phyloP scores from a whole-genome alignment of 179 eudicot species.

The Nepenthes alata region DNA sequence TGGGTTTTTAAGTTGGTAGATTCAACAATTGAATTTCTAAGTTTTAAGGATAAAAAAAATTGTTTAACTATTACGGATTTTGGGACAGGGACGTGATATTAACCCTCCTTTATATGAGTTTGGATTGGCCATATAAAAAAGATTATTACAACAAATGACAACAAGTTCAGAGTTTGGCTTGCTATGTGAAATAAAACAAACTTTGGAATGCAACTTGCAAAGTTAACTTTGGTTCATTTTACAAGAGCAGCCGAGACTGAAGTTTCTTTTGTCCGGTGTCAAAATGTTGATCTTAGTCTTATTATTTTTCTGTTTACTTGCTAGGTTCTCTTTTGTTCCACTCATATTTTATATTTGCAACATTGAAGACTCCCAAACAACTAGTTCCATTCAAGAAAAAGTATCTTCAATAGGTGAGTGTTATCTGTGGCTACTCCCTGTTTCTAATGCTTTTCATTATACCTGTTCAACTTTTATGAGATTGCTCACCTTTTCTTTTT shows the following conservation, averaged over 20 bases:
- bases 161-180: too few species aligned
- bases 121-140: too few species aligned
- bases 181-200: too few species aligned
- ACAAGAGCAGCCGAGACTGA: not conserved
- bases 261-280: not conserved
- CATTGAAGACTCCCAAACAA: constrained; percentile 32
- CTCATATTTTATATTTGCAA: constrained; percentile 39
- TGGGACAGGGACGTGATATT: too few species aligned
- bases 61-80: too few species aligned
- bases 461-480: not conserved
- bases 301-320: constrained; percentile 3
- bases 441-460: not conserved
- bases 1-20: too few species aligned
- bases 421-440: constrained; percentile 1
- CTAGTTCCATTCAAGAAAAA: constrained; percentile 40
- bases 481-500: not conserved
- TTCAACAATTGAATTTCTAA: too few species aligned
- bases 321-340: constrained; percentile 77
- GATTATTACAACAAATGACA: too few species aligned
- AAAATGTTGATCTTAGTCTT: not conserved
- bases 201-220: too few species aligned
- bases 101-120: too few species aligned
- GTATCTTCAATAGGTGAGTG: constrained; percentile 61
- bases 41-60: too few species aligned
- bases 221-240: not conserved